Evolutionary conservation across 2,329 filamentous ascomycete genomes (phyloP).

Genomic region (Colletotrichum cereale): DNA sequence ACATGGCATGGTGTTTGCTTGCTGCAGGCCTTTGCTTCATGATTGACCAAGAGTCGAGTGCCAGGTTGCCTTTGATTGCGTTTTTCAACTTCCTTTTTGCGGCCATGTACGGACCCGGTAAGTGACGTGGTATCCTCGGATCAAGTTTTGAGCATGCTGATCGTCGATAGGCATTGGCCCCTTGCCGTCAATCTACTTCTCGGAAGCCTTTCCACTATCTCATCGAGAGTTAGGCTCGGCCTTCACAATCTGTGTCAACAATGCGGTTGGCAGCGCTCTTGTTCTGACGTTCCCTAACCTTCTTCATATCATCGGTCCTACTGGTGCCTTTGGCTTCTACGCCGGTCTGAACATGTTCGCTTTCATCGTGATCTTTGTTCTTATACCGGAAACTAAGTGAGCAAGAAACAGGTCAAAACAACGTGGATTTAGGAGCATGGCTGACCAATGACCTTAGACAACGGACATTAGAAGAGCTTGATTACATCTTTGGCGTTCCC

Average conservation of each 20-base stretch:
- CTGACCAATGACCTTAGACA: constrained; percentile 46
- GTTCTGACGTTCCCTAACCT: constrained; percentile 60
- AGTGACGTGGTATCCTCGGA: constrained; percentile 1
- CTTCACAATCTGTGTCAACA: constrained; percentile 49
- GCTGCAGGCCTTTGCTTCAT: constrained; percentile 63
- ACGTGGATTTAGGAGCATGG: background rate
- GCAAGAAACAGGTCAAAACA: background rate
- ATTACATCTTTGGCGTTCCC: constrained; percentile 53
- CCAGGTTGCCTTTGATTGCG: constrained; percentile 63
- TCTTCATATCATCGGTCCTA: constrained; percentile 53
- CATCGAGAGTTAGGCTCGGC: constrained; percentile 58
- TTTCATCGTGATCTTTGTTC: constrained; percentile 73
- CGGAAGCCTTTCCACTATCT: constrained; percentile 67
- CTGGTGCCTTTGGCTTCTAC: constrained; percentile 71
- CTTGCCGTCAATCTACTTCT: constrained; percentile 59
- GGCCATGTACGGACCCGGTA: constrained; percentile 62
- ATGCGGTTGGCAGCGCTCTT: constrained; percentile 46
- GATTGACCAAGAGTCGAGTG: constrained; percentile 54
- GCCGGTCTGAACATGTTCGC: constrained; percentile 70
- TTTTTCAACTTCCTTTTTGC: constrained; percentile 70
- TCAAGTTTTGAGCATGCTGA: background rate
- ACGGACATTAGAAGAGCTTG: constrained; percentile 61
- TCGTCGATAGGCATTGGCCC: constrained; percentile 46
- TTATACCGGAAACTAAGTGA: constrained; percentile 66
- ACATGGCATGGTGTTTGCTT: constrained; percentile 57